Evolutionary conservation across 805 yeast species (phyloP), one percentile per base, ranked within the genome.

Genomic region (Tetrapisispora taiwanensis): DNA sequence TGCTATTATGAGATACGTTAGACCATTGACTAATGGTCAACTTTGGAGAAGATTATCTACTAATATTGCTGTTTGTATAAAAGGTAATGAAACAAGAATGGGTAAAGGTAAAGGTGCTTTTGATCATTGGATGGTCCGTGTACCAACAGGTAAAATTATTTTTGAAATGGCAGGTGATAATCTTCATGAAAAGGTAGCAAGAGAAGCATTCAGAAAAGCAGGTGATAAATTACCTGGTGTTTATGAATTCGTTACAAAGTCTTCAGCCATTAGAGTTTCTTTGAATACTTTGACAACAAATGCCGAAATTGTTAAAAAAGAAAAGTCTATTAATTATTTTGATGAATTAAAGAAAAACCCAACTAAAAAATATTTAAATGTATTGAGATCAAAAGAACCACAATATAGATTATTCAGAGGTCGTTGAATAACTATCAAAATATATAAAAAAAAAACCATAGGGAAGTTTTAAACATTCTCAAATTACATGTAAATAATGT

Each of bases 41-140:
- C 70, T 88, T 43, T 80, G 83, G 74, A 81, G 90, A 54, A 77
- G 97, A 60, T 71, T 89, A 45, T 78, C 80, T 41, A 83, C 95
- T 19, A 82, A 84, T 61, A 75, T 87, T 43, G 92, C 97, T 0
- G 95, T 92, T 12, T 88, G 96, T 67, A 78, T 85, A 49, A 92
- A 92, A 70, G 98, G 98, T 70, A 92, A 92, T 65, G 96, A 92
- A 64, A 87, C 96, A 10, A 92, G 98, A 81, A 92, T 92, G 98
- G 98, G 98, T 72, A 92, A 92, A 66, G 98, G 98, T 71, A 92
- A 92, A 68, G 98, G 98, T 67, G 82, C 89, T 0, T 90, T 92
- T 61, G 95, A 87, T 58, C 92, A 87, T 69, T 92, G 97, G 97
- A 94, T 95, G 56, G 84, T 81, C 30, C 79, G 98, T 57, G 92